phyloP scores from a whole-genome alignment of 176 grass and related monocot species.

The Puya raimondii region DNA sequence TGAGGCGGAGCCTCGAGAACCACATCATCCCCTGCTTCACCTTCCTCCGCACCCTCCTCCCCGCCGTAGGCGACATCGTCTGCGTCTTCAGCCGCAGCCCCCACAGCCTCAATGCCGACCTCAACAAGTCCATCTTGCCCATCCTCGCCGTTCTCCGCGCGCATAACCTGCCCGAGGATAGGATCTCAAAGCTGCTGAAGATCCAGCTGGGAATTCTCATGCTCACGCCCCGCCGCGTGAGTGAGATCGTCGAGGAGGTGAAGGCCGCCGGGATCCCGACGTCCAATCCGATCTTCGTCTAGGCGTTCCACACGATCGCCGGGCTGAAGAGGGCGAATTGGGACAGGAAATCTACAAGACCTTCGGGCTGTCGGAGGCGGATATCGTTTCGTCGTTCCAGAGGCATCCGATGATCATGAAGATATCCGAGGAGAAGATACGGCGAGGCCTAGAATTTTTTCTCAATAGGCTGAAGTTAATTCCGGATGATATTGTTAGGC shows the following conservation, averaged over 20 bases:
- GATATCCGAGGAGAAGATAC: conserved; percentile 17
- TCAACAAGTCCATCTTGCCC: conserved; percentile 5
- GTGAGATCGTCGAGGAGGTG: conserved; percentile 15
- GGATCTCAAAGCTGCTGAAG: conserved; percentile 15
- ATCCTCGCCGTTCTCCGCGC: conserved; percentile 5
- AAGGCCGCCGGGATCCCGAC: conserved; percentile 13
- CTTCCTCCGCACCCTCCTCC: conserved; percentile 26
- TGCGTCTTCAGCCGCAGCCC: conserved; percentile 10
- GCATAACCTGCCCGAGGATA: conserved; percentile 5
- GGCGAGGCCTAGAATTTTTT: conserved; percentile 24
- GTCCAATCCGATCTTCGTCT: conserved; percentile 2
- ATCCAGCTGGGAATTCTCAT: conserved; percentile 20
- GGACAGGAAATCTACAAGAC: conserved; percentile 27
- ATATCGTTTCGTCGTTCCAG: conserved; percentile 26
- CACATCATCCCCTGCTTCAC: conserved; percentile 23
- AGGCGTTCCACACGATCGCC: conserved; percentile 1
- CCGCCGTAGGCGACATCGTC: conserved; percentile 16
- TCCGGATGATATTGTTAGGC: conserved; percentile 1
- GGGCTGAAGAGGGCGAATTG: conserved; percentile 14
- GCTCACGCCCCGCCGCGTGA: background rate
- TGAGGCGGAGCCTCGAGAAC: conserved; percentile 22
- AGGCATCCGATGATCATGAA: conserved; percentile 13
- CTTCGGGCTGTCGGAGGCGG: conserved; percentile 22
- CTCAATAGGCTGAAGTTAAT: conserved; percentile 23
- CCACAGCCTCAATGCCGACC: conserved; percentile 2